phyloP scores from a whole-genome alignment of 2,329 filamentous ascomycete genomes.

The Colletotrichum chrysophilum region DNA sequence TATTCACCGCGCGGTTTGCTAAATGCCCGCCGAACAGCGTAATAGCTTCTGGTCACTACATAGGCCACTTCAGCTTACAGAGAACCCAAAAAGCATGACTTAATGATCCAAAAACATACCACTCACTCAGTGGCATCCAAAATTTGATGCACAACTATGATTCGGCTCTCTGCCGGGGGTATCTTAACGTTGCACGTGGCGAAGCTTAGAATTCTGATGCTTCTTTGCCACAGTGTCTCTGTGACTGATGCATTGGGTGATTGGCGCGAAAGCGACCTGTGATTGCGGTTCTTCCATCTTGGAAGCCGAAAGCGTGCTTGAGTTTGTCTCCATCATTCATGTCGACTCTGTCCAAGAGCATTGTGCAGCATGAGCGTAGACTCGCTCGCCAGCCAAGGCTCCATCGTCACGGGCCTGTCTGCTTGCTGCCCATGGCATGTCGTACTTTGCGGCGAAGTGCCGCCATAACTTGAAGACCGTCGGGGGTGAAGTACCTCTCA shows the following conservation, averaged over 20 bases:
- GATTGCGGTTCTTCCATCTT: background rate
- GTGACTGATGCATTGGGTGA: background rate
- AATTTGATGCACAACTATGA: accelerated
- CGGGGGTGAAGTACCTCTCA: background rate
- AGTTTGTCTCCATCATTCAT: background rate
- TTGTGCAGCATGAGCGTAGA: background rate
- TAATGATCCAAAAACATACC: background rate
- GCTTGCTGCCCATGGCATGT: background rate
- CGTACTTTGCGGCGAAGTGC: background rate
- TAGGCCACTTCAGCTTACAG: background rate
- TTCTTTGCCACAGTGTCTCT: background rate
- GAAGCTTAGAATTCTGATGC: background rate
- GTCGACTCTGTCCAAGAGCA: background rate
- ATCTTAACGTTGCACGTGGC: background rate
- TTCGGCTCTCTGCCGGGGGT: background rate
- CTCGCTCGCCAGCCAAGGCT: background rate
- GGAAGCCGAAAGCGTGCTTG: background rate
- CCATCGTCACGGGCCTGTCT: background rate
- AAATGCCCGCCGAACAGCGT: background rate
- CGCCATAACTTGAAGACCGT: background rate
- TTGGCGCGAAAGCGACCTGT: background rate
- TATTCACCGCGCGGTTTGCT: constrained; percentile 36
- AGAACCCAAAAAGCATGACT: background rate
- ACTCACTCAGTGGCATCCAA: background rate
- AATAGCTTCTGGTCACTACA: background rate